Evolutionary conservation across 441 rosid genomes (phyloP).

Genomic region (Populus hybrid): DNA sequence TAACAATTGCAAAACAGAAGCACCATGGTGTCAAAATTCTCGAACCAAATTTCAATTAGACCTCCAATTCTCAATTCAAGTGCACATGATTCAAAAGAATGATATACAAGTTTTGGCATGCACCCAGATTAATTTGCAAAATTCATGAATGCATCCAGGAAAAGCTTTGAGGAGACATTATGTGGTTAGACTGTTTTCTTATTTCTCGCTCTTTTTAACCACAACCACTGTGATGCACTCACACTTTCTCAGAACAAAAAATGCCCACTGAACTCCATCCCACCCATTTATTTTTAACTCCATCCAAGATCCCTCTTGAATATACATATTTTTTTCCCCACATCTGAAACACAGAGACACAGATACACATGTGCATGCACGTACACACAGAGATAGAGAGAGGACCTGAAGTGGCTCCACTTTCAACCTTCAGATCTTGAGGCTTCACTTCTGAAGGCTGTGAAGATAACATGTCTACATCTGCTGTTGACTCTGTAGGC

Average conservation of each 20-base stretch:
- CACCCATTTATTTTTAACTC: background rate
- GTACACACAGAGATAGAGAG: background rate
- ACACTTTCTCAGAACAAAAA: background rate
- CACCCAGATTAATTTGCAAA: background rate
- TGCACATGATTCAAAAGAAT: background rate
- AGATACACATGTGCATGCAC: background rate
- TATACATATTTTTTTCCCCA: background rate
- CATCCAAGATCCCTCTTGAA: background rate
- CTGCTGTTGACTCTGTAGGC: constrained; percentile 36
- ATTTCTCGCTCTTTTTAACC: background rate
- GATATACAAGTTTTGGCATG: background rate
- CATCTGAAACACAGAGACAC: background rate
- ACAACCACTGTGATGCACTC: background rate
- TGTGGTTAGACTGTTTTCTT: background rate
- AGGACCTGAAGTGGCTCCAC: constrained; percentile 46
- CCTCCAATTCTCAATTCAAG: background rate
- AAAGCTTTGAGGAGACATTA: background rate
- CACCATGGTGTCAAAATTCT: background rate
- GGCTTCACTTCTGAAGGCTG: constrained; percentile 33
- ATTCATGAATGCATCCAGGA: background rate
- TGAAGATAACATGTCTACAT: constrained; percentile 42
- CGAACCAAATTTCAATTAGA: constrained; percentile 5
- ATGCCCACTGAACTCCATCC: background rate
- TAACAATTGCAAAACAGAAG: background rate
- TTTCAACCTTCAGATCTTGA: constrained; percentile 37